These are phyloP conservation scores for Colletotrichum cordylinicola DNA, from an alignment of 2,329 filamentous ascomycete species.

Conservation along the genomic window DNA sequence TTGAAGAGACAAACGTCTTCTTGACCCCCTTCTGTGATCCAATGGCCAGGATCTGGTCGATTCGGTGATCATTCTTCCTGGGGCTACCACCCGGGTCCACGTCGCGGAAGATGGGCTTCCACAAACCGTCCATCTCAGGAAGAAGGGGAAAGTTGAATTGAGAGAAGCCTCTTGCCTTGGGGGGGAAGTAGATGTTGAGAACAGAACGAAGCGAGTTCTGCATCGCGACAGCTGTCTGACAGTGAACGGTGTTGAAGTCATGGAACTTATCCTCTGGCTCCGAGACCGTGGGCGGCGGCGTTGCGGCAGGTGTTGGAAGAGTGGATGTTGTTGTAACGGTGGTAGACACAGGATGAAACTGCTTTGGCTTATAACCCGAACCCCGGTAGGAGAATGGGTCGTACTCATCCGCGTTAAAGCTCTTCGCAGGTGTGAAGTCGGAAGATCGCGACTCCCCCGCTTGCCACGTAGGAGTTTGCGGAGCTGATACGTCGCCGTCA, in stretches of 20 bases:
- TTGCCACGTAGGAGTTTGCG: background rate
- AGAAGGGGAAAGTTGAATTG: slow-evolving; percentile 54
- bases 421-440: background rate
- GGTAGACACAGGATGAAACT: background rate
- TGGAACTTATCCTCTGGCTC: slow-evolving; percentile 45
- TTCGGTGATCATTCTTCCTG: slow-evolving; percentile 36
- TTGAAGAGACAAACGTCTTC: slow-evolving; percentile 51
- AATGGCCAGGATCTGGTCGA: slow-evolving; percentile 66
- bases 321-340: slow-evolving; percentile 32
- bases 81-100: slow-evolving; percentile 31
- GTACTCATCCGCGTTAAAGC: slow-evolving; percentile 42
- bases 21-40: slow-evolving; percentile 62
- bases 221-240: slow-evolving; percentile 55
- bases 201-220: slow-evolving; percentile 64
- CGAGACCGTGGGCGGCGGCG: slow-evolving; percentile 40
- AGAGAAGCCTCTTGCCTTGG: slow-evolving; percentile 50
- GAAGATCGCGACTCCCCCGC: background rate
- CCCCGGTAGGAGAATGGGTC: slow-evolving; percentile 48
- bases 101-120: slow-evolving; percentile 57
- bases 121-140: slow-evolving; percentile 55
- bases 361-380: background rate
- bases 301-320: slow-evolving; percentile 49
- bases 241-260: slow-evolving; percentile 45
- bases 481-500: slow-evolving; percentile 5
- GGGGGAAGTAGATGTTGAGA: slow-evolving; percentile 56